phyloP scores from a whole-genome alignment of 2,329 filamentous ascomycete species.

The Alternaria gansuensis region DNA sequence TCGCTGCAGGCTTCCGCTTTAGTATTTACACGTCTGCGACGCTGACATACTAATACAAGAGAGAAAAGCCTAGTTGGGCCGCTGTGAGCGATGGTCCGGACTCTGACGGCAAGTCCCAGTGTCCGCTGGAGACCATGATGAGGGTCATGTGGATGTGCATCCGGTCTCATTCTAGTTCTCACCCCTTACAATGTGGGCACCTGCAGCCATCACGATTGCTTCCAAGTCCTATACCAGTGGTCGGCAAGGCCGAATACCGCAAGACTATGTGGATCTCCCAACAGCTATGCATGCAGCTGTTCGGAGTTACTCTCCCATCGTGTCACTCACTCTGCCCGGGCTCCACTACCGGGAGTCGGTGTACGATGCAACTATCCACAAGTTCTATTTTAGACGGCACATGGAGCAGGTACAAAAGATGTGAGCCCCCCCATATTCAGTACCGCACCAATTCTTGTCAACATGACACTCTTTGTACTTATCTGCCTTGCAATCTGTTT shows the following conservation, averaged over 20 bases:
- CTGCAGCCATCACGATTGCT: constrained; percentile 14
- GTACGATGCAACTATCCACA: no score
- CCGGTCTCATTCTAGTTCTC: neutral
- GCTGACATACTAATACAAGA: no score
- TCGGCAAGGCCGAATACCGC: constrained; percentile 6
- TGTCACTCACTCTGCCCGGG: constrained; percentile 10
- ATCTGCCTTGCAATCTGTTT: constrained; percentile 4
- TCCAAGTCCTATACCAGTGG: constrained; percentile 5
- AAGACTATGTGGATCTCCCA: constrained; percentile 7
- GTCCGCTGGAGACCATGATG: neutral
- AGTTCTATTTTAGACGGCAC: no score
- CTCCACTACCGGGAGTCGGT: neutral
- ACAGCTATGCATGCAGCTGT: constrained; percentile 12
- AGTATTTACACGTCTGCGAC: no score
- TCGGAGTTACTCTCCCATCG: neutral
- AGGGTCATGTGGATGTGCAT: neutral
- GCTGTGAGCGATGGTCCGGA: neutral
- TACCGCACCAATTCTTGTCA: no score
- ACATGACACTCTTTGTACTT: no score
- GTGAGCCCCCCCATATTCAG: no score
- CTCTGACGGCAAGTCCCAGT: constrained; percentile 1
- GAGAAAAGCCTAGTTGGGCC: neutral
- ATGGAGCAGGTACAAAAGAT: no score
- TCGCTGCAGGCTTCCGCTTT: no score
- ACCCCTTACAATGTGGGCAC: constrained; percentile 10